Percentiles rank a stretch among this genome's conserved stretches.
phyloP scores from a whole-genome alignment of 1,284 basidiomycete species.

The Ganoderma meredithae region DNA sequence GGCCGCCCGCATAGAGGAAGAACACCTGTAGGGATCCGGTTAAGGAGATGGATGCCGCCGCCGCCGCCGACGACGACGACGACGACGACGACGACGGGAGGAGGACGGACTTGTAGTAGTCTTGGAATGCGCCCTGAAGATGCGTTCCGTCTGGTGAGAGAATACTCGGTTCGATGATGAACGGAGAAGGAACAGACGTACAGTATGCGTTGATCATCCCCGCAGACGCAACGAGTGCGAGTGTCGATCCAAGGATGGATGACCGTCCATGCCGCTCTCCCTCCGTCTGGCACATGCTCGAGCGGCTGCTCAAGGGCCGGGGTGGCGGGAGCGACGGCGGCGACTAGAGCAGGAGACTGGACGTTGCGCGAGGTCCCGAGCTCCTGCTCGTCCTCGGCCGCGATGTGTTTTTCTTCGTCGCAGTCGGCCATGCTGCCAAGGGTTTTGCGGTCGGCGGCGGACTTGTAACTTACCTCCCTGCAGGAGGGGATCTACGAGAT shows the following conservation, averaged over 20 bases:
- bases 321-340: not conserved
- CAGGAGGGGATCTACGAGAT: not conserved
- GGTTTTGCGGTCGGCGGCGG: too few relatives aligned
- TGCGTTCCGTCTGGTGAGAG: not conserved
- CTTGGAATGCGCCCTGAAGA: conserved; percentile 28
- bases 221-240: conserved; percentile 28
- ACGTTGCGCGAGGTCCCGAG: not conserved
- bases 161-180: too few relatives aligned
- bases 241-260: conserved; percentile 27
- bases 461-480: too few relatives aligned
- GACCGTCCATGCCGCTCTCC: conserved; percentile 27
- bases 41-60: conserved; percentile 46
- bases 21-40: conserved; percentile 55
- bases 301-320: not conserved
- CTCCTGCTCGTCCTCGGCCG: not conserved
- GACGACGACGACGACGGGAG: conserved; percentile 28
- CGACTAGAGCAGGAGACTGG: not conserved
- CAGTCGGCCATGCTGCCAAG: not conserved
- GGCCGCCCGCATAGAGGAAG: conserved; percentile 45
- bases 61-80: too few relatives aligned
- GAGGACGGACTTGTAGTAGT: conserved; percentile 29
- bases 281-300: conserved; percentile 28
- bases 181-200: not conserved
- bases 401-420: not conserved
- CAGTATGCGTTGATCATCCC: conserved; percentile 33